Percentiles rank a stretch among this genome's conserved stretches.
Evolutionary conservation across 306 rosid species (phyloP).

Genomic region (Prunus davidiana): DNA sequence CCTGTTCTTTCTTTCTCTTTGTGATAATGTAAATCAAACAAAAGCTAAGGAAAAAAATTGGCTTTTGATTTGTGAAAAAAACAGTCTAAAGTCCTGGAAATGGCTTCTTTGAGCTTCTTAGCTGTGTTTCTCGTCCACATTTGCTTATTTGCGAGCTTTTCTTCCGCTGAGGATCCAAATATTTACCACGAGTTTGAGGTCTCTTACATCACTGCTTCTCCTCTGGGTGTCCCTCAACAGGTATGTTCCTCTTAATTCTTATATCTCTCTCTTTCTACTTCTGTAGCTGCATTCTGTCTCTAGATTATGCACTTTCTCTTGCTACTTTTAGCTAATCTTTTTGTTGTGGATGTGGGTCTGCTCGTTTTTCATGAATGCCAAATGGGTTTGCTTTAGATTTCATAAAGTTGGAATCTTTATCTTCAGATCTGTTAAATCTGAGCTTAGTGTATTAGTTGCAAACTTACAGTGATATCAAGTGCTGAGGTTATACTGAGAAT

Average conservation of each 20-base stretch:
- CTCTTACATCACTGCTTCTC: constrained; percentile 55
- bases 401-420: constrained; percentile 24
- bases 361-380: constrained; percentile 1
- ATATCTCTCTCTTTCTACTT: background rate
- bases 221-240: constrained; percentile 53
- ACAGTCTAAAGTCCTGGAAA: constrained; percentile 24
- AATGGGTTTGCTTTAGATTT: constrained; percentile 33
- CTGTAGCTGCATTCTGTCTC: background rate
- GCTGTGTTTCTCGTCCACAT: constrained; percentile 25
- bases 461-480: constrained; percentile 12
- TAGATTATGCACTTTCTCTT: background rate
- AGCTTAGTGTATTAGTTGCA: background rate
- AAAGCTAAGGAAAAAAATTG: constrained; percentile 11
- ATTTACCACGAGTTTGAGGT: constrained; percentile 36
- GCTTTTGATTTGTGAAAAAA: constrained; percentile 20
- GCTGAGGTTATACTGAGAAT: constrained; percentile 5
- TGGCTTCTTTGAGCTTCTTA: constrained; percentile 33
- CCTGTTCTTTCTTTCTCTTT: constrained; percentile 2
- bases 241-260: constrained; percentile 1
- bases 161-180: constrained; percentile 47
- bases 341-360: constrained; percentile 8
- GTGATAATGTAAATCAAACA: constrained; percentile 43
- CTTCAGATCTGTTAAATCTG: constrained; percentile 40
- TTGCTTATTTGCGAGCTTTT: constrained; percentile 36
- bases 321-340: background rate